Evolutionary conservation across 2,329 filamentous ascomycete species (phyloP).

Genomic region (Pseudogymnoascus sp.): DNA sequence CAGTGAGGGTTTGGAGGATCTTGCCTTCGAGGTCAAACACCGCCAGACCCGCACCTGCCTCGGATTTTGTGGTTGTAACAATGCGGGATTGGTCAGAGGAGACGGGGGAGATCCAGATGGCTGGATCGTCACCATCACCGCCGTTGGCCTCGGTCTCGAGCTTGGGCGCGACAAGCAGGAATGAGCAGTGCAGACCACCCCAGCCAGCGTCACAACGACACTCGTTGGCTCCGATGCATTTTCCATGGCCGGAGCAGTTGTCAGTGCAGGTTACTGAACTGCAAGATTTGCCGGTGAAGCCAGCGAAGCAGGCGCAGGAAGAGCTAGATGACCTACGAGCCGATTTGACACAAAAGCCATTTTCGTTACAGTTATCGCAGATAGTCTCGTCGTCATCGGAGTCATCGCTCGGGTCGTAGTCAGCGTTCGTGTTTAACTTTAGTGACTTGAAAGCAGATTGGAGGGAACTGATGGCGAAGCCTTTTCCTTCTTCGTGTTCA

Average conservation of each 20-base stretch:
- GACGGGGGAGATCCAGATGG: conserved; percentile 39
- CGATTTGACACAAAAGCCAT: neutral
- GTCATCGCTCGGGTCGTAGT: conserved; percentile 27
- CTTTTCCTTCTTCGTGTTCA: conserved; percentile 32
- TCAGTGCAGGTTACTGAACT: conserved; percentile 31
- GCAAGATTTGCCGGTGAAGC: conserved; percentile 32
- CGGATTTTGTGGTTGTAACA: conserved; percentile 45
- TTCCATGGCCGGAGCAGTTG: conserved; percentile 35
- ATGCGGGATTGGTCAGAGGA: conserved; percentile 37
- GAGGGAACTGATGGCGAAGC: conserved; percentile 35
- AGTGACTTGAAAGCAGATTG: conserved; percentile 28
- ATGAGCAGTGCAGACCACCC: conserved; percentile 39
- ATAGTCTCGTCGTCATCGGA: neutral
- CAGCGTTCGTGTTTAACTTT: conserved; percentile 29
- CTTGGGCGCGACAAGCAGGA: conserved; percentile 33
- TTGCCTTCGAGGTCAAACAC: conserved; percentile 43
- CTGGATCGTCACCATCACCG: conserved; percentile 39
- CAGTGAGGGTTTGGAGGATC: conserved; percentile 36
- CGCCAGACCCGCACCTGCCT: conserved; percentile 38
- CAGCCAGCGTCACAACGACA: conserved; percentile 36
- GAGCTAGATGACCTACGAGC: conserved; percentile 20
- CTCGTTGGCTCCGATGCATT: conserved; percentile 34
- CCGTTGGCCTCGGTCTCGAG: conserved; percentile 38
- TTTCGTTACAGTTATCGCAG: neutral
- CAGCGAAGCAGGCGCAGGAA: conserved; percentile 36